Percentiles rank a stretch among this genome's conserved stretches.
phyloP scores from a whole-genome alignment of 1,139 yeast species.

The Pneumocystis carinii region DNA sequence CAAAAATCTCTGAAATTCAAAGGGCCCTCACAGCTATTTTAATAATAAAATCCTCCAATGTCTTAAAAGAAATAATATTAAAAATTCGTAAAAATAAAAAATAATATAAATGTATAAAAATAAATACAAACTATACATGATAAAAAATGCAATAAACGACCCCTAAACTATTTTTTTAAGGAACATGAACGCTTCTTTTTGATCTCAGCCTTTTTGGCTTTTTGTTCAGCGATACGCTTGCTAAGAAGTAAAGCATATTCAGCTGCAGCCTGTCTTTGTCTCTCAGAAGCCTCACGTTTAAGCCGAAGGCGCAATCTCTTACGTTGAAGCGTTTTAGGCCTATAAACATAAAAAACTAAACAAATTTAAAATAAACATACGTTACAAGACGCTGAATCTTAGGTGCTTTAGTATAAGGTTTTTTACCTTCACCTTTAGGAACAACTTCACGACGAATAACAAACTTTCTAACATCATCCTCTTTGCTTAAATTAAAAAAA shows the following conservation, averaged over 20 bases:
- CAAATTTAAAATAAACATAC: neutral
- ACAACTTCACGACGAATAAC: constrained; percentile 97
- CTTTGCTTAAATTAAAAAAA: constrained; percentile 97
- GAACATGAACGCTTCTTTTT: constrained; percentile 99
- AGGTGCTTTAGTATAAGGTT: constrained; percentile 99
- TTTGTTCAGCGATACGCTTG: constrained; percentile 94
- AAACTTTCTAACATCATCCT: constrained; percentile 86
- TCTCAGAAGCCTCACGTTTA: constrained; percentile 94
- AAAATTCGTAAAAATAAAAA: neutral
- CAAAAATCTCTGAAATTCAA: neutral
- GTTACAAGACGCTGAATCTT: constrained; percentile 25
- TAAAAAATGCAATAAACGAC: neutral
- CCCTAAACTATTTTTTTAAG: constrained; percentile 26
- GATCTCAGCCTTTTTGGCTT: constrained; percentile 95
- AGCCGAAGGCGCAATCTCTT: constrained; percentile 92
- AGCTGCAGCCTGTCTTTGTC: constrained; percentile 99
- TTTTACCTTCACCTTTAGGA: constrained; percentile 62
- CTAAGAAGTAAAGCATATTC: constrained; percentile 99
- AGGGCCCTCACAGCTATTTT: neutral
- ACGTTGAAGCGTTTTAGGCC: constrained; percentile 98
- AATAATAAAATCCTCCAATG: neutral
- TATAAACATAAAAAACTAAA: constrained; percentile 82
- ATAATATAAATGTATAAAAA: neutral
- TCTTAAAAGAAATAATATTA: neutral
- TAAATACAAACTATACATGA: neutral